Evolutionary conservation across 164 flowering plant species (phyloP), one percentile per base, ranked within the genome.

Genomic region (Magnolia kwangsiensis): DNA sequence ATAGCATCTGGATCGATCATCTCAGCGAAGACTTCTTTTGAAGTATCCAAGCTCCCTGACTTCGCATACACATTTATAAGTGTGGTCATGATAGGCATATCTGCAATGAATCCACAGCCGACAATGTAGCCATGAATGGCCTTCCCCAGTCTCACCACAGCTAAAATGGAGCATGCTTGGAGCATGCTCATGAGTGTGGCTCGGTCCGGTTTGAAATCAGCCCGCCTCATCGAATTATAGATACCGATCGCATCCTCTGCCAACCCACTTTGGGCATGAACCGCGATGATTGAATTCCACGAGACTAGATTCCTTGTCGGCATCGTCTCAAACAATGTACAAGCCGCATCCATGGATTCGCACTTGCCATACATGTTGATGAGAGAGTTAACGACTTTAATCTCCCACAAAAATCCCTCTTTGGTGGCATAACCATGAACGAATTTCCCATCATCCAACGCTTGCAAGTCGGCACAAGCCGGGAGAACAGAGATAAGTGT

Each of bases 251-350:
- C 85, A 7, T 78, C 79, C 27, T 72, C 71, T 1, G 67, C 31
- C 72, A 75, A 11, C 71, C 85, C 85, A 74, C 78, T 76, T 67
- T 76, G 80, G 59, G 69, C 74, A 31, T 74, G 51, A 72, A 81
- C 31, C 13, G 74, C 63, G 31, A 85, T 69, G 68, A 85, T 66
- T 11, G 87, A 77, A 76, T 83, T 85, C 87, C 87, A 83, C 8
- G 87, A 81, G 19, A 85, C 85, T 66, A 81, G 49, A 74, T 77
- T 85, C 67, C 20, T 81, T 63, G 20, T 13, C 3, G 68, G 75
- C 81, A 81, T 80, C 1, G 67, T 51, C 29, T 78, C 69, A 59
- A 85, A 83, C 68, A 85, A 63, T 6, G 1, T 8, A 21, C 73
- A 55, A 20, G 85, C 78, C 9, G 61, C 61, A 55, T 55, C 61